A percentile compares a stretch with the other conserved stretches of the same genome.
These are phyloP conservation scores for Boletellus ananiceps DNA, from an alignment of 768 basidiomycete genomes.

Conservation along the genomic window DNA sequence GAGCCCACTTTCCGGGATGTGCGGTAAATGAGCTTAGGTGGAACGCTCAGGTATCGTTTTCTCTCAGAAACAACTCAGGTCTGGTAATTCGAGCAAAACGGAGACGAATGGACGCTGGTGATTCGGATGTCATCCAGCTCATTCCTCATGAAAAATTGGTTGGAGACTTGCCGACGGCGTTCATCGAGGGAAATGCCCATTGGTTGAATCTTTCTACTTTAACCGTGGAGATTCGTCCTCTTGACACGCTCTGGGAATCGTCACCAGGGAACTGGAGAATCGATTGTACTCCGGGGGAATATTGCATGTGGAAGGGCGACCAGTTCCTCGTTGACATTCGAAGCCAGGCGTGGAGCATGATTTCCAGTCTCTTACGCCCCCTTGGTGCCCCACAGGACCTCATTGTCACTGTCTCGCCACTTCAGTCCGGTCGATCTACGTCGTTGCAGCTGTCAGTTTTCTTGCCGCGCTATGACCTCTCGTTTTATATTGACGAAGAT, in stretches of 20 bases:
- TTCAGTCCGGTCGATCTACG: not conserved
- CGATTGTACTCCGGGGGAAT: slow-evolving; percentile 1
- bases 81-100: slow-evolving; percentile 14
- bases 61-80: not conserved
- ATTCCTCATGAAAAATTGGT: slow-evolving; percentile 22
- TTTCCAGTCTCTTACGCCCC: slow-evolving; percentile 19
- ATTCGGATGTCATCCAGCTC: slow-evolving; percentile 14
- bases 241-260: slow-evolving; percentile 20
- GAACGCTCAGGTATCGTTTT: slow-evolving; percentile 11
- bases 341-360: slow-evolving; percentile 26
- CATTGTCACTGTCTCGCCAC: slow-evolving; percentile 10
- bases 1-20: not conserved
- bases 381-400: slow-evolving; percentile 22
- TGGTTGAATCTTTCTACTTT: slow-evolving; percentile 27
- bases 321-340: slow-evolving; percentile 24
- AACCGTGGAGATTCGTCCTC: slow-evolving; percentile 28
- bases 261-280: slow-evolving; percentile 28
- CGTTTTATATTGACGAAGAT: slow-evolving; percentile 35
- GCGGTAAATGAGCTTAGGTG: not conserved
- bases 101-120: not conserved
- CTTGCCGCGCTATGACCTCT: slow-evolving; percentile 38
- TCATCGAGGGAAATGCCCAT: slow-evolving; percentile 25
- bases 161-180: slow-evolving; percentile 22
- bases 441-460: slow-evolving; percentile 22
- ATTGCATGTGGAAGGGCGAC: slow-evolving; percentile 4